Evolutionary conservation across 192 early-diverging fungal genomes (phyloP), one percentile per base, ranked within the genome.

Genomic region (Backusella macrospora): DNA sequence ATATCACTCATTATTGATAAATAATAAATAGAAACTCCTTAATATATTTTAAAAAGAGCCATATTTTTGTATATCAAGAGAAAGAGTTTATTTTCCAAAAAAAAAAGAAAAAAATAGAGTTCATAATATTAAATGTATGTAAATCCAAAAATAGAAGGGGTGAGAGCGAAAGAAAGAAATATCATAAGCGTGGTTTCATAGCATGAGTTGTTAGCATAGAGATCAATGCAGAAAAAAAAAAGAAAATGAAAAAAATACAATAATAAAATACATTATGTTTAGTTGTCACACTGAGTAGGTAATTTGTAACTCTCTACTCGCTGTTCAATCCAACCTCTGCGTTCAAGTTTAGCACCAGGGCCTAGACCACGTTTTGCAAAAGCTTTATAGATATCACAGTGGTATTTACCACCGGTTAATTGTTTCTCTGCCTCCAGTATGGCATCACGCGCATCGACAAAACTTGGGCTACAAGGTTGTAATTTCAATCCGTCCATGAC

Each of bases 321-420:
- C 18, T 70, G 39, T 40, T 73, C 77, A 29, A 78, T 52, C 77
- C 77, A 78, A 14, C 73, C 72, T 52, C 66, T 59, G 5, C 62
- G 49, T 16, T 43, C 82, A 15, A 90, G 62, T 48, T 76, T 83
- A 12, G 96, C 95, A 62, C 86, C 84, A 3, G 82, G 73, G 4
- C 96, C 96, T 43, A 98, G 78, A 21, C 96, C 96, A 45, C 96
- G 90, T 81, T 93, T 95, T 12, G 96, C 89, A 87, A 98, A 94
- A 37, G 79, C 93, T 68, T 70, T 84, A 88, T 91, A 93, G 62
- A 94, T 84, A 45, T 86, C 77, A 74, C 93, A 94, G 48, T 82
- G 73, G 81, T 92, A 89, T 26, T 86, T 78, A 63, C 90, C 91
- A 8, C 80, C 79, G 10, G 91, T 92, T 55, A 90, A 76, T 65